Evolutionary conservation across 352 stramenopile genomes (phyloP).

Genomic region (Peronospora tabacina): DNA sequence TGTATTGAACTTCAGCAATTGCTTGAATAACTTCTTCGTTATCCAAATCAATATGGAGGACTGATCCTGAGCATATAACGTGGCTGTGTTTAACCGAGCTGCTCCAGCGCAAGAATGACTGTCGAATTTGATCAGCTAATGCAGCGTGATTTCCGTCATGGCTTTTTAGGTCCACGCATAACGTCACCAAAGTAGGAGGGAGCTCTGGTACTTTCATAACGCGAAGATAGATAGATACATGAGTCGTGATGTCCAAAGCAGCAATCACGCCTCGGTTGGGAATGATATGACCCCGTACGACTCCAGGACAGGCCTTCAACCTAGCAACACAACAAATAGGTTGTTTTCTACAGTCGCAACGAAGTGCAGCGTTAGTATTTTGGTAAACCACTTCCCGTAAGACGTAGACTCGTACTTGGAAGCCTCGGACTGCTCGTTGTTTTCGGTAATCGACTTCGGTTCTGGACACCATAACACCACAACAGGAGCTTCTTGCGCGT

Average conservation of each 20-base stretch:
- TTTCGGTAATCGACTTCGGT: conserved; percentile 8
- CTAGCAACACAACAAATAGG: conserved; percentile 26
- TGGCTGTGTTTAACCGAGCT: conserved; percentile 9
- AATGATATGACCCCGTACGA: conserved; percentile 30
- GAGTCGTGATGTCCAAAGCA: conserved; percentile 14
- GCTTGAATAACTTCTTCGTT: conserved; percentile 20
- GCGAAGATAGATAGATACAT: conserved; percentile 32
- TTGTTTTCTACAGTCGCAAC: conserved; percentile 11
- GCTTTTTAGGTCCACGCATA: conserved; percentile 19
- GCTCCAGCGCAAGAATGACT: conserved; percentile 33
- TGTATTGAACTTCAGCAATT: conserved; percentile 36
- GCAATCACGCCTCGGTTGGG: conserved; percentile 25
- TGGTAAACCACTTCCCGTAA: background rate
- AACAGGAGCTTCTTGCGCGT: conserved; percentile 33
- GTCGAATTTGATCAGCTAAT: conserved; percentile 14
- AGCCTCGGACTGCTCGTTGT: conserved; percentile 10
- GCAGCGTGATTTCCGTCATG: conserved; percentile 1
- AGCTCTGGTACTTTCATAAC: conserved; percentile 50
- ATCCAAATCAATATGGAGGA: conserved; percentile 19
- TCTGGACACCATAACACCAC: conserved; percentile 32
- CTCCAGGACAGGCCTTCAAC: conserved; percentile 35
- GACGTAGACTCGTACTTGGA: conserved; percentile 9
- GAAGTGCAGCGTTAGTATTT: background rate
- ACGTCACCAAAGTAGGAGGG: conserved; percentile 21
- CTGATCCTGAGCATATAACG: conserved; percentile 30